A percentile compares a stretch with the other conserved stretches of the same genome.
phyloP scores from a whole-genome alignment of 805 yeast genomes.

The Lipomyces oligophaga region DNA sequence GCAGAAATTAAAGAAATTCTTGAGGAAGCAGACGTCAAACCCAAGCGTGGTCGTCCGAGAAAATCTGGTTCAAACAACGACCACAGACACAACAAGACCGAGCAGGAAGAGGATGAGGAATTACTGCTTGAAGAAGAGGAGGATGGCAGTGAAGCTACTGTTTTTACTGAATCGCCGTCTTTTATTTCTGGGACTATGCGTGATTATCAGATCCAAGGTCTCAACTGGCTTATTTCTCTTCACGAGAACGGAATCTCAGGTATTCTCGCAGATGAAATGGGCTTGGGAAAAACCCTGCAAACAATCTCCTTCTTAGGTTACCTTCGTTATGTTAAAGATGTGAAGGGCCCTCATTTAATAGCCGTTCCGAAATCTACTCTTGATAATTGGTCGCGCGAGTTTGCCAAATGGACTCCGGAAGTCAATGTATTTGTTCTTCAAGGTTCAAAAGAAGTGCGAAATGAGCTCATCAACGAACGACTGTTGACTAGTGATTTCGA shows the following conservation, averaged over 20 bases:
- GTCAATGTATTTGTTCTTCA: slow-evolving; percentile 80
- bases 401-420: slow-evolving; percentile 93
- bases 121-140: slow-evolving; percentile 75
- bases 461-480: slow-evolving; percentile 49
- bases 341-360: slow-evolving; percentile 86
- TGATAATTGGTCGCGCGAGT: slow-evolving; percentile 95
- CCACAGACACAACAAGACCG: slow-evolving; percentile 76
- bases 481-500: slow-evolving; percentile 77
- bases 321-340: slow-evolving; percentile 67
- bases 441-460: slow-evolving; percentile 82
- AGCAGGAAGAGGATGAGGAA: slow-evolving; percentile 94
- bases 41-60: slow-evolving; percentile 29
- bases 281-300: slow-evolving; percentile 92
- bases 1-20: slow-evolving; percentile 48
- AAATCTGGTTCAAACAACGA: slow-evolving; percentile 30
- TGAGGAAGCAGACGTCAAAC: slow-evolving; percentile 35
- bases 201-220: slow-evolving; percentile 91
- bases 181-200: slow-evolving; percentile 72
- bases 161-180: slow-evolving; percentile 81
- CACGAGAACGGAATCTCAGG: slow-evolving; percentile 89
- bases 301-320: slow-evolving; percentile 90
- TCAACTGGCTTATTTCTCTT: slow-evolving; percentile 87
- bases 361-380: slow-evolving; percentile 94
- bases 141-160: slow-evolving; percentile 50
- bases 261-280: slow-evolving; percentile 97